Base-by-base conservation (phyloP, 2,329 filamentous ascomycete species). In the Endocalyx cinctus region DNA sequence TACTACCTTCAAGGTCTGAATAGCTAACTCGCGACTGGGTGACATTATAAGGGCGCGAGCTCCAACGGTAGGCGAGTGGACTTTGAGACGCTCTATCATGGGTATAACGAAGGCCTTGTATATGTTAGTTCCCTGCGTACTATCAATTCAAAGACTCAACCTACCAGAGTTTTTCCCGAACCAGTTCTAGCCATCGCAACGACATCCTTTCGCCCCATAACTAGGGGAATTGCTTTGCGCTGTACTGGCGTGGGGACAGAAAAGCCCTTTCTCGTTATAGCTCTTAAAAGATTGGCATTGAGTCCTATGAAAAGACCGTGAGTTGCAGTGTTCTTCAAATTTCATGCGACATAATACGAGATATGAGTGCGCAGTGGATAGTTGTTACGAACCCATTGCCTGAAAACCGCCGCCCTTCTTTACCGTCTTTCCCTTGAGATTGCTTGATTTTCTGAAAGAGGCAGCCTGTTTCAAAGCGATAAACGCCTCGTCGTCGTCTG, bases 111-210 rank as follows among this genome's bases (percentile, higher is more conserved):
- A 98, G 15, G 92, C 92, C 1, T 89, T 92, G n/a, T n/a, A n/a
- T n/a, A n/a, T n/a, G n/a, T n/a, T n/a, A n/a, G n/a, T n/a, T n/a
- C n/a, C n/a, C n/a, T n/a, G n/a, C n/a, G n/a, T n/a, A n/a, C n/a
- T n/a, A n/a, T n/a, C n/a, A n/a, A n/a, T n/a, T n/a, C n/a, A n/a
- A n/a, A n/a, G n/a, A n/a, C n/a, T n/a, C n/a, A n/a, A n/a, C n/a
- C n/a, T n/a, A n/a, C n/a, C n/a, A n/a, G n/a, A 1, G 94, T 98
- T 69, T 98, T 98, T 67, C 92, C 92, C 14, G 89, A 97, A 57
- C 92, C 92, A n/a, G 94, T 98, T 46, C 94, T 76, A 6, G 92
- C 92, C 92, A 98, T 98, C 46, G 89, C 94, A 16, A 98, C 90
- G n/a, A 97, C 86, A 72, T 98, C 92, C 63, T 88, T 86, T 34